Conservation (phyloP, 352 stramenopile species). For the Phytophthora rubi region DNA sequence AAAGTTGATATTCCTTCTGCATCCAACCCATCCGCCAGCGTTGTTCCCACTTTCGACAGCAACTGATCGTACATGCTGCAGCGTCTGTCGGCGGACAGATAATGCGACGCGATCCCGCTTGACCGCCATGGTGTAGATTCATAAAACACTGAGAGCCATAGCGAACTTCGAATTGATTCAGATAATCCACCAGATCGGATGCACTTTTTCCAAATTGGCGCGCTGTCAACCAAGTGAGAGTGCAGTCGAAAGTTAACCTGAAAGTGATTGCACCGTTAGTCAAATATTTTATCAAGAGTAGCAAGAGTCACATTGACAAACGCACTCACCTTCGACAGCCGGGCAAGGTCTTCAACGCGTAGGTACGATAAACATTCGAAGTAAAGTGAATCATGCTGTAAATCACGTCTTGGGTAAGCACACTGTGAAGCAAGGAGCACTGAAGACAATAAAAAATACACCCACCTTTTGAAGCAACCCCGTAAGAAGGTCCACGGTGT, state of each 20-base stretch:
- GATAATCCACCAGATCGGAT: constrained; percentile 65
- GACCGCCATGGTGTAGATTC: constrained; percentile 59
- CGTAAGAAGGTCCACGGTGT: constrained; percentile 29
- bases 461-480: constrained; percentile 40
- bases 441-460: not conserved
- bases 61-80: constrained; percentile 73
- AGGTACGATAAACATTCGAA: constrained; percentile 57
- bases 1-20: constrained; percentile 22
- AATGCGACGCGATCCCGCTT: constrained; percentile 44
- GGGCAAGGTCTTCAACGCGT: constrained; percentile 52
- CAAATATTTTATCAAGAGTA: not conserved
- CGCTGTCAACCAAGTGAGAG: constrained; percentile 42
- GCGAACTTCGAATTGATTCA: constrained; percentile 47
- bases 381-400: constrained; percentile 41
- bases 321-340: constrained; percentile 40
- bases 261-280: not conserved
- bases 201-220: constrained; percentile 79
- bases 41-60: constrained; percentile 57
- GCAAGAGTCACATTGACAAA: not conserved
- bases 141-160: constrained; percentile 78
- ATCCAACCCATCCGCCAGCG: constrained; percentile 34
- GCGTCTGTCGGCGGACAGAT: constrained; percentile 51
- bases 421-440: not conserved
- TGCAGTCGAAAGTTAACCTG: constrained; percentile 52
- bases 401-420: not conserved